Evolutionary conservation across 2,329 filamentous ascomycete species (phyloP), one percentile per base, ranked within the genome.

Genomic region (Fusarium aywerte): DNA sequence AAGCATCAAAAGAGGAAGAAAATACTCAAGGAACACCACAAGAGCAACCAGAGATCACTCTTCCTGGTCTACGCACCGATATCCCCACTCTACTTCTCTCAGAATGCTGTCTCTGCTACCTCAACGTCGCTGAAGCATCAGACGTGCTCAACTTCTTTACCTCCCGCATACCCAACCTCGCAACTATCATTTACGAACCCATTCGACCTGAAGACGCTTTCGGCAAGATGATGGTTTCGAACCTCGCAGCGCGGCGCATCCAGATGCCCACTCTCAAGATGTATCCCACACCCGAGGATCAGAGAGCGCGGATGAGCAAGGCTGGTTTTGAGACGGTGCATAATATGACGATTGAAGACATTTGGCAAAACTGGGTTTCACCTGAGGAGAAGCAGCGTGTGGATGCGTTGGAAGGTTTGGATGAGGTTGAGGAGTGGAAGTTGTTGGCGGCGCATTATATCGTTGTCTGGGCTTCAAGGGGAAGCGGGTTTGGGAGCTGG

Each of bases 371-470:
- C 2, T 98, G 95, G 93, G 83, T 97, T 4, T 74, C 76, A 0
- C 75, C 82, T 1, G 81, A 81, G 3, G 95, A 98, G 79, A 94
- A 92, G 78, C 89, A 92, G 73, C 83, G 94, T 45, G 88, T 98
- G 2, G 90, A 94, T 67, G 79, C 81, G 12, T 77, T 97, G 25
- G 94, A 99, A 77, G 93, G 96, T 73, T 78, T 99, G 65, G 96
- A 99, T 79, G 96, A 99, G 79, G 85, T 97, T 23, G 96, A 99
- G 79, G 96, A 99, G 80, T 97, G 96, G 91, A 85, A 90, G 73
- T 79, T 99, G 70, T 79, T 99, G 71, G 92, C 93, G 1, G 87
- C 86, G 67, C 96, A 99, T 82, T 99, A 99, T 74, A 89, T 94
- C 67, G 85, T 99, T 40, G 89, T 89, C 5, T 98, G 95, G 95